phyloP scores from a whole-genome alignment of 164 flowering plant genomes.

The Magnolia changhungtana region DNA sequence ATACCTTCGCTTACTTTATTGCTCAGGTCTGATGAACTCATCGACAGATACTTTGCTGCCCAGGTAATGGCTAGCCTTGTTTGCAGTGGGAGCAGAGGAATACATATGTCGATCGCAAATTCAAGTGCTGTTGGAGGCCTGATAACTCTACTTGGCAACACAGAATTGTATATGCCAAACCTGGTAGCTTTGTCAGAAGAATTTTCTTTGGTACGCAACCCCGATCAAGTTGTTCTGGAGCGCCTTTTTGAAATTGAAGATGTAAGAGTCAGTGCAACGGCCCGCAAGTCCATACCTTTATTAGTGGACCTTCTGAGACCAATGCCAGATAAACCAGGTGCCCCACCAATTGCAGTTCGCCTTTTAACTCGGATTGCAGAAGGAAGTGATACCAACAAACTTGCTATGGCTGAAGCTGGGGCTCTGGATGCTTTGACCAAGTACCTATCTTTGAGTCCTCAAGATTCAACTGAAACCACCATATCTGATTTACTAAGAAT shows the following conservation, averaged over 20 bases:
- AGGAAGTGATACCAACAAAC: slow-evolving; percentile 69
- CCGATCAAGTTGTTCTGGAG: slow-evolving; percentile 69
- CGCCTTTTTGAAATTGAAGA: slow-evolving; percentile 74
- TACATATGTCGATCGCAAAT: slow-evolving; percentile 61
- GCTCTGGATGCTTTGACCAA: slow-evolving; percentile 75
- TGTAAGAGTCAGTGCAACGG: slow-evolving; percentile 61
- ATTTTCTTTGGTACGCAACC: slow-evolving; percentile 55
- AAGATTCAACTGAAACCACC: slow-evolving; percentile 63
- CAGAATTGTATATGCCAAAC: slow-evolving; percentile 62
- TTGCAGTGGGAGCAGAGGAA: slow-evolving; percentile 48
- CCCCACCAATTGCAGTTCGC: slow-evolving; percentile 64
- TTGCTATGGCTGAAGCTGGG: slow-evolving; percentile 83
- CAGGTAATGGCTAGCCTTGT: slow-evolving; percentile 86
- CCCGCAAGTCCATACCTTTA: slow-evolving; percentile 71
- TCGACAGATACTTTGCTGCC: slow-evolving; percentile 71
- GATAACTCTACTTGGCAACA: slow-evolving; percentile 52
- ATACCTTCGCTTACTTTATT: slow-evolving; percentile 64
- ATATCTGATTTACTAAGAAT: slow-evolving; percentile 66
- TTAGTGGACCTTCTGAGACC: slow-evolving; percentile 84
- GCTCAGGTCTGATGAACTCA: slow-evolving; percentile 67
- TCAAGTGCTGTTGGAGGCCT: slow-evolving; percentile 78
- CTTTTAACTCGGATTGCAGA: slow-evolving; percentile 67
- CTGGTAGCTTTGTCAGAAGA: slow-evolving; percentile 65
- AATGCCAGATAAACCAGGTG: slow-evolving; percentile 80
- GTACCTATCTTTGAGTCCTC: slow-evolving; percentile 82